A percentile compares a stretch with the other conserved stretches of the same genome.
Conservation (phyloP, 768 basidiomycete species). For the Suillus luteus region DNA sequence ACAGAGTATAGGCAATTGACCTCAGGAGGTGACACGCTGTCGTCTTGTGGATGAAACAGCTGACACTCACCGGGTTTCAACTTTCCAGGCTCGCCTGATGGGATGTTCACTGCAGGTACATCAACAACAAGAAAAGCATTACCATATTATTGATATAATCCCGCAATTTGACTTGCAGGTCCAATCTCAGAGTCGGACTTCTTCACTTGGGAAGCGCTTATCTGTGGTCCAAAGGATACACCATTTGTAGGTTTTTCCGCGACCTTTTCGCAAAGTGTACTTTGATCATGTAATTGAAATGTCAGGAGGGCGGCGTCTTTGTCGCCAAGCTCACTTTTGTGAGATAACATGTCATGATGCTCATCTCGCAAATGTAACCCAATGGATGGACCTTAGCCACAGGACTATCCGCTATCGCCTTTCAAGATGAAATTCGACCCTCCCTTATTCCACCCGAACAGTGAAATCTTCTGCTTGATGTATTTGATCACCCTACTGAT, state of each 20-base stretch:
- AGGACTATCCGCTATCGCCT: constrained; percentile 95
- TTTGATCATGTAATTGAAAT: background rate
- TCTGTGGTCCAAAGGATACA: constrained; percentile 91
- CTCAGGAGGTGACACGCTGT: constrained; percentile 56
- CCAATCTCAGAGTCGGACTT: constrained; percentile 92
- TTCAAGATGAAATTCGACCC: constrained; percentile 99
- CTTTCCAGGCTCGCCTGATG: constrained; percentile 76
- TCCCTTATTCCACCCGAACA: constrained; percentile 95
- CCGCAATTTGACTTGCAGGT: constrained; percentile 44
- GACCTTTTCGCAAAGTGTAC: constrained; percentile 5
- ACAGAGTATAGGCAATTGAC: constrained; percentile 90
- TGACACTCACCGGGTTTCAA: background rate
- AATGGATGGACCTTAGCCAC: constrained; percentile 51
- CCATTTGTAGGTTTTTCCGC: constrained; percentile 68
- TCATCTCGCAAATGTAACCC: constrained; percentile 15
- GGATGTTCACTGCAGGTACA: constrained; percentile 91
- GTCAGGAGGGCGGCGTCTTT: constrained; percentile 92
- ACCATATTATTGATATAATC: constrained; percentile 3
- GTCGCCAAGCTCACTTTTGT: constrained; percentile 92
- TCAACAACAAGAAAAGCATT: background rate
- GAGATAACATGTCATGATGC: constrained; percentile 37
- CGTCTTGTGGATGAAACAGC: constrained; percentile 4
- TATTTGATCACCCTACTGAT: constrained; percentile 3
- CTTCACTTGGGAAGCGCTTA: constrained; percentile 95
- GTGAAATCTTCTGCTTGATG: constrained; percentile 51